Percentiles rank a stretch among this genome's conserved stretches.
Evolutionary conservation across 1,139 yeast genomes (phyloP).

Genomic region (Hansenula lynferdii): DNA sequence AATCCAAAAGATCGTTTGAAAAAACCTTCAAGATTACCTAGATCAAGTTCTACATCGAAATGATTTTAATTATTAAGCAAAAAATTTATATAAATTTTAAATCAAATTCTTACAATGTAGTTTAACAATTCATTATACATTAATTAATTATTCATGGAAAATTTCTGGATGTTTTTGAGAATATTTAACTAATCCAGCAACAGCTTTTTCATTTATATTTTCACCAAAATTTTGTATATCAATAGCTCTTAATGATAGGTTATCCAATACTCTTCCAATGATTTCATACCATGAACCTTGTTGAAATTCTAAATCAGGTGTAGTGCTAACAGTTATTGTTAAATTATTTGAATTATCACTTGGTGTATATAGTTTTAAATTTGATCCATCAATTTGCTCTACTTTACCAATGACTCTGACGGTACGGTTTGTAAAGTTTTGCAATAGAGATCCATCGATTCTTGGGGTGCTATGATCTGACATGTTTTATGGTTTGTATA

Average conservation of each 20-base stretch:
- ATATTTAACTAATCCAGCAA: slow-evolving; percentile 28
- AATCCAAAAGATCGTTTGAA: slow-evolving; percentile 21
- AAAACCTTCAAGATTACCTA: slow-evolving; percentile 19
- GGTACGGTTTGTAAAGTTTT: slow-evolving; percentile 24
- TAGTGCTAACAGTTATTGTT: slow-evolving; percentile 6
- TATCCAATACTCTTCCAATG: slow-evolving; percentile 29
- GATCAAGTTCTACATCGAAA: slow-evolving; percentile 3
- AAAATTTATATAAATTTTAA: too few species aligned
- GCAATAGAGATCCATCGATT: slow-evolving; percentile 31
- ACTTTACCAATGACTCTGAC: slow-evolving; percentile 33
- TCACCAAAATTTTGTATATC: slow-evolving; percentile 29
- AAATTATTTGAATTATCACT: slow-evolving; percentile 6
- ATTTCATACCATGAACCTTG: slow-evolving; percentile 29
- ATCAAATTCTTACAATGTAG: too few species aligned
- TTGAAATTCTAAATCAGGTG: slow-evolving; percentile 13
- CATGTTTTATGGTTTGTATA: not conserved
- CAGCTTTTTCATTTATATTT: slow-evolving; percentile 28
- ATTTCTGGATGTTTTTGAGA: slow-evolving; percentile 25
- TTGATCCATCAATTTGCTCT: slow-evolving; percentile 10
- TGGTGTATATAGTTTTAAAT: slow-evolving; percentile 11
- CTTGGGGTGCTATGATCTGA: slow-evolving; percentile 21
- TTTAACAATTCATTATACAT: too few species aligned
- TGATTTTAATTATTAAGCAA: not conserved
- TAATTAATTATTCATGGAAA: slow-evolving; percentile 10
- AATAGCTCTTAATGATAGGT: slow-evolving; percentile 25